phyloP scores from a whole-genome alignment of 2,329 filamentous ascomycete species.

The Aspergillus oerlinghausenensis region DNA sequence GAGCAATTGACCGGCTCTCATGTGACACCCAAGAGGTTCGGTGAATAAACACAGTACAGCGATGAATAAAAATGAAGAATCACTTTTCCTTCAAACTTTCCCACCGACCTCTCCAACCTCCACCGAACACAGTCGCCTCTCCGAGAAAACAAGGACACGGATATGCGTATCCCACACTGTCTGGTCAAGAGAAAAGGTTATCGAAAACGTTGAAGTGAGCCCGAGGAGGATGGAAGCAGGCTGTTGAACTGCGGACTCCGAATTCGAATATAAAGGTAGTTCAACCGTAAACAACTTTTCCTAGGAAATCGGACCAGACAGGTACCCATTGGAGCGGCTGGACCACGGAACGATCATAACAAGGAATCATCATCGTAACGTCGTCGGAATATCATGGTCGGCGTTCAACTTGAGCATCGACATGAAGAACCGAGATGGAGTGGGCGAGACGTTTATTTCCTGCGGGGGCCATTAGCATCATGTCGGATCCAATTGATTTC shows the following conservation, averaged over 20 bases:
- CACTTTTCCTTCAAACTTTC: conserved; percentile 4
- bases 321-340: conserved; percentile 19
- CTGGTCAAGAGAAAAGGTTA: conserved; percentile 15
- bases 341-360: conserved; percentile 27
- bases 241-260: conserved; percentile 29
- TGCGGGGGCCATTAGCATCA: conserved; percentile 38
- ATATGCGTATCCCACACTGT: conserved; percentile 14
- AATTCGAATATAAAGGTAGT: conserved; percentile 11
- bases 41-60: conserved; percentile 13
- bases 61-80: conserved; percentile 7
- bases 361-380: conserved; percentile 28
- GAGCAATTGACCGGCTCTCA: conserved; percentile 36
- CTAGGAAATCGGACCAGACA: conserved; percentile 15
- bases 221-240: conserved; percentile 21
- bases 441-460: conserved; percentile 64
- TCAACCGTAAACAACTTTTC: neutral
- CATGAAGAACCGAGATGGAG: conserved; percentile 49
- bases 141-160: conserved; percentile 18
- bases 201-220: conserved; percentile 27
- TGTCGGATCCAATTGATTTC: neutral
- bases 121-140: conserved; percentile 32
- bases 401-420: conserved; percentile 34
- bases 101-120: conserved; percentile 28
- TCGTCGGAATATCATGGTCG: conserved; percentile 34
- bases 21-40: conserved; percentile 16